These are phyloP conservation scores for Aspergillus luchuensis DNA, from an alignment of 2,329 filamentous ascomycete genomes.

Conservation along the genomic window DNA sequence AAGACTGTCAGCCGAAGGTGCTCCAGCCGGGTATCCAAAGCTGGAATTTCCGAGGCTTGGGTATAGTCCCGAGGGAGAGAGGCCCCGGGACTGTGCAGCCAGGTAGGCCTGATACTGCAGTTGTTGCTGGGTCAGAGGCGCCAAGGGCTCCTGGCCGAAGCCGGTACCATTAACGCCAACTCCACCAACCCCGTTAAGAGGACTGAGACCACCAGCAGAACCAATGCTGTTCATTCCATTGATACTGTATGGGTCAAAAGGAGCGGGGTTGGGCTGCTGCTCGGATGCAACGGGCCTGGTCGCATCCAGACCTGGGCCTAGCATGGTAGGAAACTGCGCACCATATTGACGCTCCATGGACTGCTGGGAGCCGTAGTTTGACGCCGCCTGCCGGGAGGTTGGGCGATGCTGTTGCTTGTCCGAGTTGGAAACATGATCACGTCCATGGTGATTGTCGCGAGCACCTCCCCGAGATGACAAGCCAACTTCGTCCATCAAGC, in stretches of 20 bases:
- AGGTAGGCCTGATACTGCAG: slow-evolving; percentile 61
- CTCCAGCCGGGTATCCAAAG: slow-evolving; percentile 48
- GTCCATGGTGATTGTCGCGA: slow-evolving; percentile 43
- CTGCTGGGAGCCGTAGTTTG: slow-evolving; percentile 39
- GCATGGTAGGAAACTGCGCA: slow-evolving; percentile 42
- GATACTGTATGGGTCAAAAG: slow-evolving; percentile 43
- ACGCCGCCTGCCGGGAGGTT: slow-evolving; percentile 43
- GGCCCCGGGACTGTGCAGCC: slow-evolving; percentile 48
- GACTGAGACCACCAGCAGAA: slow-evolving; percentile 23
- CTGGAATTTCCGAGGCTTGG: slow-evolving; percentile 47
- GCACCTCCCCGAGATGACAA: slow-evolving; percentile 60
- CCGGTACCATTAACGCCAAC: slow-evolving; percentile 34
- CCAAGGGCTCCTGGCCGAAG: slow-evolving; percentile 43
- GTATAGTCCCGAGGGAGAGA: slow-evolving; percentile 49
- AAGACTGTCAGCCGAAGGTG: slow-evolving; percentile 31
- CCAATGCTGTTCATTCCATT: slow-evolving; percentile 37
- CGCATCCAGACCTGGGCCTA: slow-evolving; percentile 39
- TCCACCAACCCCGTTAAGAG: slow-evolving; percentile 33
- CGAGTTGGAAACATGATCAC: slow-evolving; percentile 39
- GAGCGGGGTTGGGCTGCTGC: slow-evolving; percentile 35
- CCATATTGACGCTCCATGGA: slow-evolving; percentile 47
- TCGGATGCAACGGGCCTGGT: slow-evolving; percentile 39
- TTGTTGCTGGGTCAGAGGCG: slow-evolving; percentile 52
- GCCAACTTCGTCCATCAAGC: slow-evolving; percentile 97
- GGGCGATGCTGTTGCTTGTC: slow-evolving; percentile 49